Evolutionary conservation across 1,284 basidiomycete species (phyloP).

Genomic region (Puccinia polysora): DNA sequence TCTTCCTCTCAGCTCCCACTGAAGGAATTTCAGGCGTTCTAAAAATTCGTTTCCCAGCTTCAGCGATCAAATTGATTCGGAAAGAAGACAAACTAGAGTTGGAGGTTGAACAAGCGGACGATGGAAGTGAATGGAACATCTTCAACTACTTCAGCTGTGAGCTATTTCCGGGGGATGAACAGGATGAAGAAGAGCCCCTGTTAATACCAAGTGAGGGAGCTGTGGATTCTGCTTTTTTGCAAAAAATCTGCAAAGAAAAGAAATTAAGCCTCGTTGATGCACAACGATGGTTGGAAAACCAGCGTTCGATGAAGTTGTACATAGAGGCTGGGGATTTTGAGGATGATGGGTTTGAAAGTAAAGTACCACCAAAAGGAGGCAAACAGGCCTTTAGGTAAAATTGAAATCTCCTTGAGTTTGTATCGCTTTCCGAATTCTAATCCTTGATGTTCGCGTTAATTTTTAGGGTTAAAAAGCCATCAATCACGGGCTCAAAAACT

Average conservation of each 20-base stretch:
- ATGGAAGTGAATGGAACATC: conserved; percentile 40
- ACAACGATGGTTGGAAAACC: conserved; percentile 8
- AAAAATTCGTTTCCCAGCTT: conserved; percentile 39
- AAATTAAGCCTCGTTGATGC: conserved; percentile 5
- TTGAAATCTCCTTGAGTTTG: neutral
- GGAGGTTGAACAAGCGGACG: conserved; percentile 30
- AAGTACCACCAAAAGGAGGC: conserved; percentile 43
- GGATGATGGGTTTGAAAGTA: conserved; percentile 44
- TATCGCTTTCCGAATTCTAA: neutral
- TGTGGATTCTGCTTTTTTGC: neutral
- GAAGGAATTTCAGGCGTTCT: conserved; percentile 10
- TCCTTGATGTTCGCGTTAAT: neutral
- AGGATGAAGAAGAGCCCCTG: conserved; percentile 28
- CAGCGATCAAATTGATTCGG: conserved; percentile 37
- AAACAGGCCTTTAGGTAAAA: conserved; percentile 42
- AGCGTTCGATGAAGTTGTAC: conserved; percentile 23
- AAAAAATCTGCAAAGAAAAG: conserved; percentile 18
- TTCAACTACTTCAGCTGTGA: conserved; percentile 35
- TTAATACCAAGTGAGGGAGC: neutral
- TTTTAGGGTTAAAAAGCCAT: conserved; percentile 22
- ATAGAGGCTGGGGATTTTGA: conserved; percentile 43
- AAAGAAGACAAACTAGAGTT: conserved; percentile 33
- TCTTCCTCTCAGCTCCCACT: neutral
- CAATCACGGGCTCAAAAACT: neutral
- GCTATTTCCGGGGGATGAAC: conserved; percentile 32